A percentile compares a stretch with the other conserved stretches of the same genome.
These are phyloP conservation scores for Trichoderma sp. DNA, from an alignment of 2,329 filamentous ascomycete genomes.

Conservation along the genomic window DNA sequence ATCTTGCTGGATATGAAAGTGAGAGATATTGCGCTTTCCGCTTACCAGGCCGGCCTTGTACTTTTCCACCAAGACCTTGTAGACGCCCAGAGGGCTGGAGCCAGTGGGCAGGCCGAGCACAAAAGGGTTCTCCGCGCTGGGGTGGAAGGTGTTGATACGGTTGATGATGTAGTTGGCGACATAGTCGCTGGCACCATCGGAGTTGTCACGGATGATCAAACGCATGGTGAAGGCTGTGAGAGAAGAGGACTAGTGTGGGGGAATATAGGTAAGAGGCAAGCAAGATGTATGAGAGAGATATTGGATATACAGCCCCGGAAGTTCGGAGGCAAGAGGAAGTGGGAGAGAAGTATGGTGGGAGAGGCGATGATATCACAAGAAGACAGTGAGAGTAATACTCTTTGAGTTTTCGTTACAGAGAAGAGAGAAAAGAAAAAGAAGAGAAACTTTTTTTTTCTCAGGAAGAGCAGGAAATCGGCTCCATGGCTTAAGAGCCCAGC, in stretches of 20 bases:
- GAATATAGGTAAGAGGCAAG: neutral
- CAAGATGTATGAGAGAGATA: slow-evolving; percentile 7
- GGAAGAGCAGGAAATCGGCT: slow-evolving; percentile 23
- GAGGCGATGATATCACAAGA: neutral
- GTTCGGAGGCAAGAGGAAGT: neutral
- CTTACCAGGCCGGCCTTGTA: slow-evolving; percentile 67
- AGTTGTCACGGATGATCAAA: slow-evolving; percentile 79
- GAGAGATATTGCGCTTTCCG: neutral
- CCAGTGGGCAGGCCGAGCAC: slow-evolving; percentile 84
- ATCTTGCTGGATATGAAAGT: neutral
- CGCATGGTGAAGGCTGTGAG: slow-evolving; percentile 59
- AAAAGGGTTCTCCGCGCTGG: slow-evolving; percentile 73
- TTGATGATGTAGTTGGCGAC: slow-evolving; percentile 83
- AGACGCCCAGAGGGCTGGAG: slow-evolving; percentile 77
- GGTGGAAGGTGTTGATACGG: slow-evolving; percentile 76
- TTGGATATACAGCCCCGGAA: slow-evolving; percentile 10
- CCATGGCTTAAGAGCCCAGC: slow-evolving; percentile 25
- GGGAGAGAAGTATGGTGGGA: neutral
- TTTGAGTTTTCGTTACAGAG: slow-evolving; percentile 1
- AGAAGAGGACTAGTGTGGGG: slow-evolving; percentile 27
- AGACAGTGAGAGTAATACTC: neutral
- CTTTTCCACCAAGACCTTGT: slow-evolving; percentile 72
- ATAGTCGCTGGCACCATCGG: slow-evolving; percentile 70
- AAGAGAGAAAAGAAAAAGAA: slow-evolving; percentile 6
- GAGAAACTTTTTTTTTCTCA: slow-evolving; percentile 22